Base-by-base conservation (phyloP, 192 early-diverging fungal genomes). In the Linnemannia elongata region DNA sequence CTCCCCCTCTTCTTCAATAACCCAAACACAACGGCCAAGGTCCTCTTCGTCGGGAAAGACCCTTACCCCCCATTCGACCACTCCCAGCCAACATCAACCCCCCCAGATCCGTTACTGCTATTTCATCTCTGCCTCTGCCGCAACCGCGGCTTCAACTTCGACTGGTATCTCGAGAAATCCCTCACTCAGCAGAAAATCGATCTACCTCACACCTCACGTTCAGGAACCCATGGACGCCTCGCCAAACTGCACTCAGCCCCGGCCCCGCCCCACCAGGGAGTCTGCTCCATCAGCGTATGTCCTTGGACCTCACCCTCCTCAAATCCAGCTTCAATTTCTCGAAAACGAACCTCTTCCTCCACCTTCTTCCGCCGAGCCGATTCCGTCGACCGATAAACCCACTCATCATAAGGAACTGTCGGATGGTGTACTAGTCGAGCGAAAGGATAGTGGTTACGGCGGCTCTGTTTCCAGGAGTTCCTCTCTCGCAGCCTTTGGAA, bases 41-140 rank as follows among this genome's bases (percentile, higher is more conserved):
- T 66, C 60, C 60, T 66, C 60, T 13, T 66, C 60, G 60, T 66
- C 30, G 27, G 60, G 60, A 66, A 66, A 66, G 60, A 66, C 60
- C 60, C 60, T 33, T 66, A 4, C 60, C 30, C 35, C 30, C 30
- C 3, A 13, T 13, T 49, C 73, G 44, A 66, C 82, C 52, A 73
- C 54, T 35, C 12, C 33, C 68, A 70, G 47, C 33, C 38, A 60
- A 10, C 71, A 69, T 18, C 42, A 71, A 27, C 1, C 45, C n/a
- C 79, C 79, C 2, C 85, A 87, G 52, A 87, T 87, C 72, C 85
- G 85, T n/a, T 87, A 87, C 71, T 87, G 85, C 55, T 87, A 87
- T 41, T 87, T 87, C 39, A 80, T 80, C 45, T 80, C 79, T 10
- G 78, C 78, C n/a, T 68, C 79, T 73, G 80, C 79, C 17, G 45